Evolutionary conservation across 2,329 filamentous ascomycete species (phyloP), one percentile per base, ranked within the genome.

Genomic region (Calcarisporium arbuscula): DNA sequence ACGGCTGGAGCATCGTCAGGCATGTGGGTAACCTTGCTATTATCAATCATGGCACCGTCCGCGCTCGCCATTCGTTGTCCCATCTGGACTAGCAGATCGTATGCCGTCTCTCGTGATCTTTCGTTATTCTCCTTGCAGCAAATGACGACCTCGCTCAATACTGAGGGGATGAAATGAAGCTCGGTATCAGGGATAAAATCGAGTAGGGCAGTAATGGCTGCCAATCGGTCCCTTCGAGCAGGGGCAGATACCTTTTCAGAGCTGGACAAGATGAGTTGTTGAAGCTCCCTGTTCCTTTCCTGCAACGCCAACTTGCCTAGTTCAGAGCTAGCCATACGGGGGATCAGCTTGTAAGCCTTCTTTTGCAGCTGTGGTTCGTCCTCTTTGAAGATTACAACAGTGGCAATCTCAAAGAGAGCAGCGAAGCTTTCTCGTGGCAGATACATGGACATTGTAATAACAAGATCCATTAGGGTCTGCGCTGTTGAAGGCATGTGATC

Each of bases 121-220:
- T 98, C 92, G 54, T 98, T 98, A 53, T 92, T 87, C 64, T 98
- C 92, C 61, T 98, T 98, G 63, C 88, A 94, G 42, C 86, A 85
- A 43, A 98, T 88, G 34, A 98, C 89, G 21, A 96, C 87, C 62
- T 98, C 92, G 4, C 88, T 88, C 6, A 98, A 72, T 30, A 95
- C 79, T 2, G 85, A 78, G 2, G 92, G 89, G 41, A 98, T 90
- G 61, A 98, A 96, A 58, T 95, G 86, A 19, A 98, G 77, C 27
- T 87, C 85, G 11, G 73, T 71, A 29, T 77, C 69, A 11, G 89
- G 85, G 6, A 95, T 70, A 50, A 83, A 82, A 8, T 85, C 81
- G 15, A 96, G 71, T 32, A 96, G 72, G 37, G 87, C 82, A 19
- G 82, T 67, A 30, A 96, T 82, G 5, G 92, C 89, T 5, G 85